Evolutionary conservation across 1,139 yeast species (phyloP).

Genomic region (Yamadazyma atmosphaerica): DNA sequence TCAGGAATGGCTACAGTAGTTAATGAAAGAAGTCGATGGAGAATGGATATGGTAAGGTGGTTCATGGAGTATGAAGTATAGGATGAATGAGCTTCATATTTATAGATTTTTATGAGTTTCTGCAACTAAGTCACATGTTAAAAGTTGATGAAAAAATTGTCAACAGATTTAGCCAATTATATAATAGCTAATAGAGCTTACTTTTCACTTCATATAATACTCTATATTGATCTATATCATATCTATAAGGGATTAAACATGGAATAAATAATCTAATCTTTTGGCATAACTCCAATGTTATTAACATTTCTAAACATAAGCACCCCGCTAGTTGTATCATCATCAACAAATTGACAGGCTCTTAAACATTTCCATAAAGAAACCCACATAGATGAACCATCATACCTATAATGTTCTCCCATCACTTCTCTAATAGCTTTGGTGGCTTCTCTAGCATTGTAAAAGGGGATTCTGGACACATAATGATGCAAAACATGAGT

Average conservation of each 20-base stretch:
- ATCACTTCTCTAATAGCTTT: conserved; percentile 76
- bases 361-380: conserved; percentile 72
- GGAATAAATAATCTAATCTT: conserved; percentile 18
- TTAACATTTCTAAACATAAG: conserved; percentile 77
- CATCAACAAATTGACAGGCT: conserved; percentile 81
- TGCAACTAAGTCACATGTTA: no score
- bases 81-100: no score
- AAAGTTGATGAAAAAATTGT: no score
- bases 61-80: no score
- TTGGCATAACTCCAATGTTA: conserved; percentile 36
- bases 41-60: no score
- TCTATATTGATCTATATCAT: no score
- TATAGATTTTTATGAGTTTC: no score
- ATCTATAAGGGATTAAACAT: no score
- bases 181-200: no score
- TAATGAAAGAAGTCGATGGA: neutral
- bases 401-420: conserved; percentile 74
- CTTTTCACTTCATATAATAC: no score
- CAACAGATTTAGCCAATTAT: no score
- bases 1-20: neutral
- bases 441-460: conserved; percentile 80
- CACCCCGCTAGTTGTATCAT: conserved; percentile 61
- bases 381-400: conserved; percentile 71
- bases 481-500: conserved; percentile 88
- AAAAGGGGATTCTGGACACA: conserved; percentile 82